Conservation (phyloP, 2,329 filamentous ascomycete species). For the Didymellaceae sp. region DNA sequence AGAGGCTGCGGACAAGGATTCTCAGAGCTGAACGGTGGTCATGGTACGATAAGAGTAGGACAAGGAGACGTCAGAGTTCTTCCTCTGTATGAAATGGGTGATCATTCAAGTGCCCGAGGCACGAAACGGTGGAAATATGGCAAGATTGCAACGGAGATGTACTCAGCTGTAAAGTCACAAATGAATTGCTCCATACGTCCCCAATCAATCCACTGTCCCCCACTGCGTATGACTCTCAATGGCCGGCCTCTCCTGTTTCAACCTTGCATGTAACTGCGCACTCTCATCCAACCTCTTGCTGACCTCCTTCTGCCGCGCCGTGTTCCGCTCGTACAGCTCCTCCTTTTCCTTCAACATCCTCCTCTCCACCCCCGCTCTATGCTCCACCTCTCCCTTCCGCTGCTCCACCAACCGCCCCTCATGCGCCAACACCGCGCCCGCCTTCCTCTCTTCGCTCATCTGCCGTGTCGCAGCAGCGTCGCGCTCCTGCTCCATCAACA, state of each 20-base stretch:
- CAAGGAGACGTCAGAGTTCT: too few species aligned
- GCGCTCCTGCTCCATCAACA: slow-evolving; percentile 39
- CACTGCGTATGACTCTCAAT: slow-evolving; percentile 37
- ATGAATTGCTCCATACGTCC: neutral
- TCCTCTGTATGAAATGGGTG: too few species aligned
- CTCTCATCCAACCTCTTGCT: slow-evolving; percentile 41
- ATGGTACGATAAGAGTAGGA: too few species aligned
- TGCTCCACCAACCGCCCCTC: slow-evolving; percentile 34
- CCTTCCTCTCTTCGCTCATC: slow-evolving; percentile 33
- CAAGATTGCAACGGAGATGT: too few species aligned
- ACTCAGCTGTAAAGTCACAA: too few species aligned
- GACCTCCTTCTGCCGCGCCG: slow-evolving; percentile 39
- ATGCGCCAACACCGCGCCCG: slow-evolving; percentile 18
- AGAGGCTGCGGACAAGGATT: slow-evolving; percentile 1
- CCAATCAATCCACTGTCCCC: slow-evolving; percentile 37
- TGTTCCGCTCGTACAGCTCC: slow-evolving; percentile 42
- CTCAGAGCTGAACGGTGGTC: neutral
- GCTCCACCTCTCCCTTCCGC: slow-evolving; percentile 36
- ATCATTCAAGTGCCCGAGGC: too few species aligned
- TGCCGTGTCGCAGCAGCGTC: slow-evolving; percentile 30
- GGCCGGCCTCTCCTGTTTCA: slow-evolving; percentile 36
- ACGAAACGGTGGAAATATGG: too few species aligned
- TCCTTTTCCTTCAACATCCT: slow-evolving; percentile 43
- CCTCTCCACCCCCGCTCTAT: slow-evolving; percentile 34
- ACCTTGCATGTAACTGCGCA: slow-evolving; percentile 38